These are phyloP conservation scores for Aspergillus hancockii DNA, from an alignment of 495 filamentous ascomycete genomes.

Conservation along the genomic window DNA sequence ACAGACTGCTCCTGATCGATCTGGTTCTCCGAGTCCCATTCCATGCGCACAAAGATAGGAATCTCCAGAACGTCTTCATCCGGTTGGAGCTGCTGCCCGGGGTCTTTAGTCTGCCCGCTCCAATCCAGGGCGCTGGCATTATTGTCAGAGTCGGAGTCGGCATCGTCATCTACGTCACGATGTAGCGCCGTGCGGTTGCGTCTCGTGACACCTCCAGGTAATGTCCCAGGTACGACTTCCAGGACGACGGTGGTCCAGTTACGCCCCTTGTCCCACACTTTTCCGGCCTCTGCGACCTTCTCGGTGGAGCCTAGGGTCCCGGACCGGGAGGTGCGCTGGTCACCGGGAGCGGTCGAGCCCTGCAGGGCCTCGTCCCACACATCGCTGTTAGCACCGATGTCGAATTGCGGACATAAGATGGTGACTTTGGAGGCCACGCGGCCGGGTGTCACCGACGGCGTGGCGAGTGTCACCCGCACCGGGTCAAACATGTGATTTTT, in stretches of 20 bases:
- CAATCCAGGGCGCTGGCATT: slow-evolving; percentile 20
- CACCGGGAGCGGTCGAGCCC: slow-evolving; percentile 29
- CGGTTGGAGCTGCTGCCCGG: slow-evolving; percentile 47
- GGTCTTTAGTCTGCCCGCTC: slow-evolving; percentile 22
- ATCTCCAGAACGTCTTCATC: slow-evolving; percentile 94
- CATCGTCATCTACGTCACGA: slow-evolving; percentile 22
- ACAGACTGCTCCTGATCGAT: slow-evolving; percentile 61
- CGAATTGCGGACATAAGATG: slow-evolving; percentile 91
- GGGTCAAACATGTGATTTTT: slow-evolving; percentile 93
- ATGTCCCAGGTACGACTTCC: slow-evolving; percentile 76
- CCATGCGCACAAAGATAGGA: slow-evolving; percentile 86
- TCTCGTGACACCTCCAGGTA: slow-evolving; percentile 29
- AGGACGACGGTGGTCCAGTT: slow-evolving; percentile 93
- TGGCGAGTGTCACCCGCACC: slow-evolving; percentile 83
- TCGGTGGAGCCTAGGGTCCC: slow-evolving; percentile 35
- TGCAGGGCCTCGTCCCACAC: slow-evolving; percentile 90
- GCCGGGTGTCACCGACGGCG: slow-evolving; percentile 78
- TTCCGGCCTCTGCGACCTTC: slow-evolving; percentile 80
- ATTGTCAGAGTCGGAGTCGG: slow-evolving; percentile 9
- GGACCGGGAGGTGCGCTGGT: slow-evolving; percentile 10
- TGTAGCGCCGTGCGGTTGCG: background rate
- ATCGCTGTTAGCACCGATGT: slow-evolving; percentile 92
- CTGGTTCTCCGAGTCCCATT: slow-evolving; percentile 82
- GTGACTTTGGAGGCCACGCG: slow-evolving; percentile 77
- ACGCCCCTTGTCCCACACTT: slow-evolving; percentile 91